Conservation (phyloP, 1,284 basidiomycete genomes). For the Apiotrichum laibachii region DNA sequence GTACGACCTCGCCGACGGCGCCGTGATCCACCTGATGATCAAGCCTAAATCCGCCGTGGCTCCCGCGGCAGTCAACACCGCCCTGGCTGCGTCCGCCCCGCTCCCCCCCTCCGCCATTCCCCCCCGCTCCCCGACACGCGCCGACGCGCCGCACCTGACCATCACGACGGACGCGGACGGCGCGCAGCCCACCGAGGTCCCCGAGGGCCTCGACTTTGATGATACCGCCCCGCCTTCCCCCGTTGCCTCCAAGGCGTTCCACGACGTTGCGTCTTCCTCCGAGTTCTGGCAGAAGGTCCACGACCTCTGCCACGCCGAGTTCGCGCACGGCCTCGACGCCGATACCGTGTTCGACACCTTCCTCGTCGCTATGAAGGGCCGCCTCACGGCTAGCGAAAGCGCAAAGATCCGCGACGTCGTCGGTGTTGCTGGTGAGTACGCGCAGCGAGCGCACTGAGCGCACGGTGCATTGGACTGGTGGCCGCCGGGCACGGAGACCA, state of each 20-base stretch:
- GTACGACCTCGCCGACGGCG: constrained; percentile 74
- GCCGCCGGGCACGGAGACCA: too few species aligned
- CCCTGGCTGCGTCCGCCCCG: constrained; percentile 13
- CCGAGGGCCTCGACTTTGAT: constrained; percentile 5
- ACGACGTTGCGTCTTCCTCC: constrained; percentile 65
- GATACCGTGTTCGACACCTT: constrained; percentile 51
- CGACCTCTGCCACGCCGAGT: constrained; percentile 66
- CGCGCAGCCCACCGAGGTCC: constrained; percentile 29
- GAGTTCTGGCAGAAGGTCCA: constrained; percentile 71
- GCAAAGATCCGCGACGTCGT: constrained; percentile 52
- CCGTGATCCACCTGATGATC: constrained; percentile 76
- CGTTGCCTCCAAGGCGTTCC: constrained; percentile 56
- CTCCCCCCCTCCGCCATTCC: constrained; percentile 6
- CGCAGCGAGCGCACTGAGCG: too few species aligned
- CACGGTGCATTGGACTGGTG: too few species aligned
- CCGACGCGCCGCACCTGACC: constrained; percentile 44
- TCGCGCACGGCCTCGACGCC: constrained; percentile 62
- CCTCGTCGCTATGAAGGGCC: constrained; percentile 46
- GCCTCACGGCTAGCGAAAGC: constrained; percentile 48
- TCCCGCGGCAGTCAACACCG: constrained; percentile 14
- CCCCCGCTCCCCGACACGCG: constrained; percentile 4
- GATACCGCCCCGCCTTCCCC: constrained; percentile 23
- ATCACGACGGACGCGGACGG: constrained; percentile 52
- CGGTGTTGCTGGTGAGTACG: constrained; percentile 36
- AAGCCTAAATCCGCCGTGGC: constrained; percentile 59